phyloP scores from a whole-genome alignment of 2,329 filamentous ascomycete species.

The Parafenestella ontariensis region DNA sequence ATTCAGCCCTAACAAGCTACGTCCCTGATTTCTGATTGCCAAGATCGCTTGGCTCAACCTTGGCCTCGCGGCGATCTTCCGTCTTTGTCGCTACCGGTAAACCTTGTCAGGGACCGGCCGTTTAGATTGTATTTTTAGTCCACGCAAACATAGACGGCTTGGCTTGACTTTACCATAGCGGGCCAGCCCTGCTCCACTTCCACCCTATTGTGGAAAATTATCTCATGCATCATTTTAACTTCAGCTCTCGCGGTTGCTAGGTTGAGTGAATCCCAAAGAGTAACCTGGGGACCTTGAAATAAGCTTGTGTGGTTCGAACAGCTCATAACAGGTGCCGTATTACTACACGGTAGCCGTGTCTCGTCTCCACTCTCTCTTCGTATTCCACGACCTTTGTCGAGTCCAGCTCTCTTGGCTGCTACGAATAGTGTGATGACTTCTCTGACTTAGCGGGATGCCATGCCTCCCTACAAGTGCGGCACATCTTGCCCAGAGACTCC shows the following conservation, averaged over 20 bases:
- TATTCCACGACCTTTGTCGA: constrained; percentile 19
- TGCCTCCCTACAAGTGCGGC: constrained; percentile 26
- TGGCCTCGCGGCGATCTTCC: constrained; percentile 19
- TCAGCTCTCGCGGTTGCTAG: neutral
- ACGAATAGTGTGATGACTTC: constrained; percentile 22
- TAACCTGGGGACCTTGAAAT: neutral
- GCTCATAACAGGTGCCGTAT: neutral
- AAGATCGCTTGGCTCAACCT: constrained; percentile 7
- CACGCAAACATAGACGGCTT: constrained; percentile 17
- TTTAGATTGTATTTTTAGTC: constrained; percentile 24
- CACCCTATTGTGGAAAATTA: neutral
- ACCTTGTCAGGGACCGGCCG: constrained; percentile 13
- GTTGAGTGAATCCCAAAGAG: neutral
- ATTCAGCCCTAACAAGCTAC: neutral
- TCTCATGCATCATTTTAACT: neutral
- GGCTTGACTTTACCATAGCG: constrained; percentile 9
- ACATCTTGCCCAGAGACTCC: constrained; percentile 19
- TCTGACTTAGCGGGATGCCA: constrained; percentile 16
- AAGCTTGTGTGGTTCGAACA: neutral
- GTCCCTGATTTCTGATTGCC: neutral
- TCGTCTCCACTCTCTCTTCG: constrained; percentile 21
- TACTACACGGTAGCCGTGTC: neutral
- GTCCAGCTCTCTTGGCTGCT: constrained; percentile 28
- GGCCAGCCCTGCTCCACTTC: neutral
- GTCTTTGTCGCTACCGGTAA: constrained; percentile 10